Evolutionary conservation across 176 grass and related monocot genomes (phyloP), one percentile per base, ranked within the genome.

Genomic region (Oryza nivara): DNA sequence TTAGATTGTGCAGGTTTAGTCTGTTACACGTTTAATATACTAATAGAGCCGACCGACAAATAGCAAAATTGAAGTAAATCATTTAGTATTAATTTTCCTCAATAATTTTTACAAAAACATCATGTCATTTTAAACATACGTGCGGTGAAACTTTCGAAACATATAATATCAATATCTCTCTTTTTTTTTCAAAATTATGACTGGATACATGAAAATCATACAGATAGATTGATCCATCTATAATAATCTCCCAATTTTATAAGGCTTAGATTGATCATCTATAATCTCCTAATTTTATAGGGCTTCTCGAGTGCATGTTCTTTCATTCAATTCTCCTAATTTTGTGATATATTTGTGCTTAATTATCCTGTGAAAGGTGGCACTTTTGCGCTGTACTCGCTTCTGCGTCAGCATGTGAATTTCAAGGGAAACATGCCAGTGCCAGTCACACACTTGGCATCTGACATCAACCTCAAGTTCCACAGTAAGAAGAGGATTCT

Each of bases 311-410:
- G 40, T 41, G 40, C 40, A 41, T 20, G 19, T 56, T 17, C 49
- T 4, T 4, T 32, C 30, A 32, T 32, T 52, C 3, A 17, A 5
- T 44, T 65, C 1, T 46, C 12, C 38, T 20, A 11, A 12, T 64
- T 32, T 74, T 32, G 7, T 30, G 67, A 65, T 40, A 26, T n/a
- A 3, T 70, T 77, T 19, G 76, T 16, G 73, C 35, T 12, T 20
- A 2, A 14, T 89, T 84, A 64, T 69, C 5, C 32, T 34, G 45
- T 73, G 67, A 36, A 45, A 96, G 93, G 91, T 74, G 94, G 94
- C 2, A 96, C 94, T n/a, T 96, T 96, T 75, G 94, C 94, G 11
- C 83, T 96, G 46, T 96, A 96, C 82, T 93, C 94, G 16, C 78
- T 96, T 30, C 65, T 93, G 38, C 88, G 94, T 11, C 94, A 96